These are phyloP conservation scores for Epithemia pelagica DNA, from an alignment of 108 stramenopile genomes.

Conservation along the genomic window DNA sequence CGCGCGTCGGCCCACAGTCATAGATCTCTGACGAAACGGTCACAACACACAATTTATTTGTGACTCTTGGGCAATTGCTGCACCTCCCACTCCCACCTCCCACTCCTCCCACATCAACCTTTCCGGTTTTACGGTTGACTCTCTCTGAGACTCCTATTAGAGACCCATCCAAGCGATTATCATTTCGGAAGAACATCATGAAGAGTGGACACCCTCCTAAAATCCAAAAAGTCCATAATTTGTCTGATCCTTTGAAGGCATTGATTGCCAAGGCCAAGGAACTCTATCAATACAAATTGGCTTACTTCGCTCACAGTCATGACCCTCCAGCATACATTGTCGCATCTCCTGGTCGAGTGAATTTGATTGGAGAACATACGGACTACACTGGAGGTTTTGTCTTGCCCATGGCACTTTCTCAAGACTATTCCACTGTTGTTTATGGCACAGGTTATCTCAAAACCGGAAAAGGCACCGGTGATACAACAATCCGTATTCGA, in stretches of 20 bases:
- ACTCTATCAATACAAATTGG: slow-evolving; percentile 15
- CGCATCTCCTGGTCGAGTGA: slow-evolving; percentile 79
- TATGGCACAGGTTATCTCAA: slow-evolving; percentile 50
- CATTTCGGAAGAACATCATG: no score
- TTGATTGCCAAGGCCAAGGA: slow-evolving; percentile 16
- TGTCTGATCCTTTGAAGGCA: slow-evolving; percentile 2
- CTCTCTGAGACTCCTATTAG: no score
- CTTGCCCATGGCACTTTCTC: slow-evolving; percentile 78
- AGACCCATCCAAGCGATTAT: no score
- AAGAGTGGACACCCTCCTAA: slow-evolving; percentile 6
- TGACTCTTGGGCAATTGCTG: no score
- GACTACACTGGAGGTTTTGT: slow-evolving; percentile 97
- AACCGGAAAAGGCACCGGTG: slow-evolving; percentile 2
- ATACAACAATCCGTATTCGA: slow-evolving; percentile 8
- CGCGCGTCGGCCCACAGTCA: no score
- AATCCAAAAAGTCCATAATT: neutral
- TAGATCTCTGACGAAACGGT: no score
- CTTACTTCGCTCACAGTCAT: neutral
- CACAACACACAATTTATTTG: no score
- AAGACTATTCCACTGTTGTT: slow-evolving; percentile 60
- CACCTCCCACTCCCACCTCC: no score
- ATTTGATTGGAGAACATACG: slow-evolving; percentile 94
- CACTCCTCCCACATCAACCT: no score
- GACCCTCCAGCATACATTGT: slow-evolving; percentile 18
- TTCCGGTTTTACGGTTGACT: no score